Base-by-base conservation (phyloP, 257 asterid species). In the Fraxinus quadrangulata region DNA sequence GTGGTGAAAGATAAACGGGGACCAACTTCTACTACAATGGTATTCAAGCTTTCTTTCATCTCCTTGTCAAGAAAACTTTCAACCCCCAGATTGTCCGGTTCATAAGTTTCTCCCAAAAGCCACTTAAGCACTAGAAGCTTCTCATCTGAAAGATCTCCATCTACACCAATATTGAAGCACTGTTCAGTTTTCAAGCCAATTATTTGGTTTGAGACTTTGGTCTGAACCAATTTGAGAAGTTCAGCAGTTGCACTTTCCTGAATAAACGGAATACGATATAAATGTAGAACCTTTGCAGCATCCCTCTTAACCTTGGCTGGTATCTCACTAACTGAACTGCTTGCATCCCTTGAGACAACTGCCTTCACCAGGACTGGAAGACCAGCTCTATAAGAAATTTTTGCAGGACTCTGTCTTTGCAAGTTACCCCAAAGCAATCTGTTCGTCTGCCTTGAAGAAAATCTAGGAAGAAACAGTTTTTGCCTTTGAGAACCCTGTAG, bases 1-100 rank as follows among this genome's bases (percentile, higher is more conserved):
- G 98, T 93, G 54, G 97, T 93, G 81, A 95, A 95, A 67, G 99
- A 95, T 77, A 93, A 68, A 67, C 98, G 84, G 4, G 97, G 97
- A 19, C 99, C 99, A 72, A 95, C 98, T 84, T 95, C 97, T 63
- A 95, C 78, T 23, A 91, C 70, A 47, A 89, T 82, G 59, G 87
- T 40, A 78, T 78, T 84, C 14, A 78, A 74, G 11, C 37, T 68
- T 54, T 31, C 72, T 37, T 80, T 80, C 73, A 31, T 80, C 82
- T 82, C 92, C 73, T 79, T 82, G 26, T 87, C 90, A 40, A 95
- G 89, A 82, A 90, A 95, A 82, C 99, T 95, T 36, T 81, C 84
- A 28, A 83, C 30, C 73, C 92, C 92, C 74, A 93, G 83, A 83
- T 86, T 87, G 51, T 85, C 90, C 10, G 97, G 98, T 83, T 91